Conservation (phyloP, 179 eudicot species). For the Spergularia azorica region DNA sequence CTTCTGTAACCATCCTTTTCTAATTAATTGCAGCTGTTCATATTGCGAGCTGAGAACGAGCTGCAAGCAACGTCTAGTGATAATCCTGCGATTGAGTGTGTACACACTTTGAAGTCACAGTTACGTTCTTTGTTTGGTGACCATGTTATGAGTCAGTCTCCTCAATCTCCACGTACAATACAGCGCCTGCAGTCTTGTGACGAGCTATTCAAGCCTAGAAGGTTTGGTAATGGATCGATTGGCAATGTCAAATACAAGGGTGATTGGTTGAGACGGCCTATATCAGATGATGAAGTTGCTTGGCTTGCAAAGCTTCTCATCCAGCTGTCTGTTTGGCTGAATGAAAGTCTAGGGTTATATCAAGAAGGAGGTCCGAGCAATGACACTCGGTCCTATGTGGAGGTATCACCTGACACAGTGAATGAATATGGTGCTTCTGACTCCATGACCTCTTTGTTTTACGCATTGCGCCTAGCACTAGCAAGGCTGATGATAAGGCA, state of each 20-base stretch:
- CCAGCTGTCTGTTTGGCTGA: slow-evolving; percentile 60
- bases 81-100: slow-evolving; percentile 47
- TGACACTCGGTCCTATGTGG: slow-evolving; percentile 52
- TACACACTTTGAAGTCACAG: slow-evolving; percentile 59
- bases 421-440: slow-evolving; percentile 52
- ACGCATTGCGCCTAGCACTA: slow-evolving; percentile 31
- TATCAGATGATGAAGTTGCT: slow-evolving; percentile 78
- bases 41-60: slow-evolving; percentile 86
- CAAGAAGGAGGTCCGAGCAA: slow-evolving; percentile 31
- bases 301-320: slow-evolving; percentile 86
- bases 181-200: slow-evolving; percentile 46
- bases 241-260: slow-evolving; percentile 71
- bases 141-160: slow-evolving; percentile 36
- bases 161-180: slow-evolving; percentile 36
- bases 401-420: slow-evolving; percentile 39
- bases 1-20: not conserved
- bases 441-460: slow-evolving; percentile 42
- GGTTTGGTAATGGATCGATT: slow-evolving; percentile 36
- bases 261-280: slow-evolving; percentile 91
- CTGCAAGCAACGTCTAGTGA: slow-evolving; percentile 65
- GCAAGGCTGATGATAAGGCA: slow-evolving; percentile 62
- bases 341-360: slow-evolving; percentile 62
- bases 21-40: slow-evolving; percentile 57
- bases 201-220: slow-evolving; percentile 78
- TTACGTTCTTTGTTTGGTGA: slow-evolving; percentile 59